phyloP scores from a whole-genome alignment of 768 basidiomycete species.

The Sporobolomyces phaffii region DNA sequence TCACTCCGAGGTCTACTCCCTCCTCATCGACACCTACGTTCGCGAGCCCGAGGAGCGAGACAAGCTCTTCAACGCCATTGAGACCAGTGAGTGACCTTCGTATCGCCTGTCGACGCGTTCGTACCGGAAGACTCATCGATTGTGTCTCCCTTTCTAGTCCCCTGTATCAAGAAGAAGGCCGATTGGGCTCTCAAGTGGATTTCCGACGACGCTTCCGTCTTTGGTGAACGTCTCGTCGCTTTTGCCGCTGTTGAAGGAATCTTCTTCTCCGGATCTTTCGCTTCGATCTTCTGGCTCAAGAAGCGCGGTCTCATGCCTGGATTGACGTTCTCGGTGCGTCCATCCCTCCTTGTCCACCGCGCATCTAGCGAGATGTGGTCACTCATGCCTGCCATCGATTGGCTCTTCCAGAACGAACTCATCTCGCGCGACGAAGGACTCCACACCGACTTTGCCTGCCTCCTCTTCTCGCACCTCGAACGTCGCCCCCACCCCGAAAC shows the following conservation, averaged over 20 bases:
- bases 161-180: conserved; percentile 83
- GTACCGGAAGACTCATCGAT: neutral
- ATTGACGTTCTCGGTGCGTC: conserved; percentile 84
- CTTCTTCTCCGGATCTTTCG: conserved; percentile 85
- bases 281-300: conserved; percentile 92
- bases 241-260: conserved; percentile 96
- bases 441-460: conserved; percentile 90
- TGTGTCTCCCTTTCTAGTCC: conserved; percentile 49
- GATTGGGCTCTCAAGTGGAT: conserved; percentile 94
- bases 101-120: neutral
- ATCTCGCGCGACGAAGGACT: conserved; percentile 92
- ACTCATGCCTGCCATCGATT: neutral
- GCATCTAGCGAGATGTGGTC: no score
- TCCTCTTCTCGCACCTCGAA: conserved; percentile 73
- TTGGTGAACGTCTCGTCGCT: conserved; percentile 80
- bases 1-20: conserved; percentile 90
- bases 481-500: conserved; percentile 71
- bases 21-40: conserved; percentile 88
- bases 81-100: conserved; percentile 63
- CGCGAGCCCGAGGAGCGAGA: conserved; percentile 68
- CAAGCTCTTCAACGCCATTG: conserved; percentile 82
- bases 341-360: conserved; percentile 49
- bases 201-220: conserved; percentile 66
- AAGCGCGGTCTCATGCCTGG: conserved; percentile 94
- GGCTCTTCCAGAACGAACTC: conserved; percentile 25